phyloP scores from a whole-genome alignment of 371 early-diverging fungal species.

The Lichtheimia hyalospora region DNA sequence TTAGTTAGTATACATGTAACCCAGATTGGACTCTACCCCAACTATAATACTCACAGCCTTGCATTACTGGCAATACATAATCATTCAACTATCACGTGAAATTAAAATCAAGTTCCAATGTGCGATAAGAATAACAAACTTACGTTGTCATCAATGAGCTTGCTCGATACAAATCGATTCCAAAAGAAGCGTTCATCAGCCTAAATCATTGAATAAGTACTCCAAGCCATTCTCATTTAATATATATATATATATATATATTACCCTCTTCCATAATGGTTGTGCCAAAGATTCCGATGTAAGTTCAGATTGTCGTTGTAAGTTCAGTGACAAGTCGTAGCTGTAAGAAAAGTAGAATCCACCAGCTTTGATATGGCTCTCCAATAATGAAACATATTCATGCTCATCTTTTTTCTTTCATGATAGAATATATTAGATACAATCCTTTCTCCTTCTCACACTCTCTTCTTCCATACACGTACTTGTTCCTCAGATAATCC shows the following conservation, averaged over 20 bases:
- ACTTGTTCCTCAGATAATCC: conserved; percentile 14
- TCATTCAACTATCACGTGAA: conserved; percentile 51
- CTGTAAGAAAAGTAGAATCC: conserved; percentile 86
- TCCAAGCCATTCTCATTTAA: conserved; percentile 33
- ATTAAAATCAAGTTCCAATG: background rate
- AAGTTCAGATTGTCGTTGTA: conserved; percentile 71
- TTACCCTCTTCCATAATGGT: conserved; percentile 51
- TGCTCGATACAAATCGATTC: conserved; percentile 74
- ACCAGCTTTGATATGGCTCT: conserved; percentile 65
- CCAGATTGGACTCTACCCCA: background rate
- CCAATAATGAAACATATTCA: conserved; percentile 69
- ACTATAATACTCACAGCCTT: conserved; percentile 78
- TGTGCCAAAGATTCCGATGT: conserved; percentile 11
- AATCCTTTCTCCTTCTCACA: background rate
- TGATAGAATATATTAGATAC: background rate
- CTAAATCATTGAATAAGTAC: conserved; percentile 39
- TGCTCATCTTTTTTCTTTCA: conserved; percentile 54
- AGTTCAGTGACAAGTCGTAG: conserved; percentile 81
- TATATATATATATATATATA: background rate
- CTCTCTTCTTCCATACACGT: background rate
- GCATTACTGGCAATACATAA: conserved; percentile 89
- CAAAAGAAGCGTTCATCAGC: conserved; percentile 92
- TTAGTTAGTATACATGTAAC: background rate
- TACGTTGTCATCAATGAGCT: conserved; percentile 59
- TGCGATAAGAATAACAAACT: background rate